phyloP scores from a whole-genome alignment of 139 green algal genomes.

The Auxenochlorella pyrenoidosa region DNA sequence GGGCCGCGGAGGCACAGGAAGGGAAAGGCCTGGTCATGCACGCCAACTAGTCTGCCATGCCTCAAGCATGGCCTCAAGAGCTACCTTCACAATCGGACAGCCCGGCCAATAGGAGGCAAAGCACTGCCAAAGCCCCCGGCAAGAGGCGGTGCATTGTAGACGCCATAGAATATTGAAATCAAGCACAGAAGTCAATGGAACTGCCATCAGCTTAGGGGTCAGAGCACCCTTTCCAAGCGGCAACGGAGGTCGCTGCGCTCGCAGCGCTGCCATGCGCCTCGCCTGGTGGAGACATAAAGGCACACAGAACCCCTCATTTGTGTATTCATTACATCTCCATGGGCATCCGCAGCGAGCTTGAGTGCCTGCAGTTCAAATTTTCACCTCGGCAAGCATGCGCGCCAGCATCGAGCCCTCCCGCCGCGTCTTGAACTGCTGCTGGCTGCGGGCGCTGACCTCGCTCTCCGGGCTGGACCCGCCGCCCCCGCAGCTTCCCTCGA shows the following conservation, averaged over 20 bases:
- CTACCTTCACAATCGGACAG: background rate
- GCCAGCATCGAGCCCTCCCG: slow-evolving; percentile 5
- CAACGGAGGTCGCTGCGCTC: no score
- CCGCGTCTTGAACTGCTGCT: background rate
- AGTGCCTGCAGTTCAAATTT: background rate
- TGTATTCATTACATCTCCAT: no score
- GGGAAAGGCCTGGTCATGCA: background rate
- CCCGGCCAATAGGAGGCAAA: background rate
- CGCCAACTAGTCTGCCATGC: background rate
- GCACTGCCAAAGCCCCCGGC: background rate
- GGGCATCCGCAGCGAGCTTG: no score
- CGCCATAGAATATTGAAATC: no score
- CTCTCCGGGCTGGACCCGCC: no score
- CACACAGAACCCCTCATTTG: no score
- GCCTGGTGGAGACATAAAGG: background rate
- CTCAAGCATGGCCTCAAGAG: background rate
- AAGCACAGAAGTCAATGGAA: no score
- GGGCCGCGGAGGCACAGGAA: no score
- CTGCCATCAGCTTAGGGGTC: no score
- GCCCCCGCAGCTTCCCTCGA: background rate
- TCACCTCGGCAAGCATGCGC: background rate
- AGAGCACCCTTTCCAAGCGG: no score
- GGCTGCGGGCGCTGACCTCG: background rate
- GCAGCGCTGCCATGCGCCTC: background rate
- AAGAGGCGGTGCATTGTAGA: no score